Conservation (phyloP, 805 yeast genomes). For the Kuraishia ogatae region DNA sequence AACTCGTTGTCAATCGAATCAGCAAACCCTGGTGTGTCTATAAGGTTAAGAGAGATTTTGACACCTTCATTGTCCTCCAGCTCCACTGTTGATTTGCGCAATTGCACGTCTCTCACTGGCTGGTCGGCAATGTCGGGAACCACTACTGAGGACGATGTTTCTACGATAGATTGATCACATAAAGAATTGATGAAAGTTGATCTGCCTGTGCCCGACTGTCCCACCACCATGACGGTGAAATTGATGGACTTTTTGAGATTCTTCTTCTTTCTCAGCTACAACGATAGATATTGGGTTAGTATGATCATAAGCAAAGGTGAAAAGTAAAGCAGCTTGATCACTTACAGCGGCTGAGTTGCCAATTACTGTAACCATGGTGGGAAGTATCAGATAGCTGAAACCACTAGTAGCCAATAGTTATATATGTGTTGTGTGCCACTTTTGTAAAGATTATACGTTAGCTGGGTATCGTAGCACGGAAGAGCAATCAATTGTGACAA, state of each 20-base stretch:
- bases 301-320: slow-evolving; percentile 10
- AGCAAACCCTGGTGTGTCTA: slow-evolving; percentile 83
- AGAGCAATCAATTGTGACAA: not conserved
- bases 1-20: slow-evolving; percentile 61
- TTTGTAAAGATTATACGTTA: no score
- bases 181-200: slow-evolving; percentile 89
- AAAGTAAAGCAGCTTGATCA: slow-evolving; percentile 14
- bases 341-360: slow-evolving; percentile 41
- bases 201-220: slow-evolving; percentile 82
- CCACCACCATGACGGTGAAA: slow-evolving; percentile 81
- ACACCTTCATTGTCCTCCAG: slow-evolving; percentile 82
- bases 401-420: no score
- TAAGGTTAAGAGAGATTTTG: slow-evolving; percentile 64
- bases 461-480: no score
- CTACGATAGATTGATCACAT: slow-evolving; percentile 83
- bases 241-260: slow-evolving; percentile 77
- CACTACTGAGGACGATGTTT: slow-evolving; percentile 49
- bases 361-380: slow-evolving; percentile 34
- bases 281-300: not conserved
- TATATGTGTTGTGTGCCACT: no score
- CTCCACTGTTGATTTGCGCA: slow-evolving; percentile 77
- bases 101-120: slow-evolving; percentile 47
- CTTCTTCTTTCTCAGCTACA: slow-evolving; percentile 56
- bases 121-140: slow-evolving; percentile 23
- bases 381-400: not conserved